Base-by-base conservation (phyloP, 306 rosid genomes). In the Ziziphus jujuba region DNA sequence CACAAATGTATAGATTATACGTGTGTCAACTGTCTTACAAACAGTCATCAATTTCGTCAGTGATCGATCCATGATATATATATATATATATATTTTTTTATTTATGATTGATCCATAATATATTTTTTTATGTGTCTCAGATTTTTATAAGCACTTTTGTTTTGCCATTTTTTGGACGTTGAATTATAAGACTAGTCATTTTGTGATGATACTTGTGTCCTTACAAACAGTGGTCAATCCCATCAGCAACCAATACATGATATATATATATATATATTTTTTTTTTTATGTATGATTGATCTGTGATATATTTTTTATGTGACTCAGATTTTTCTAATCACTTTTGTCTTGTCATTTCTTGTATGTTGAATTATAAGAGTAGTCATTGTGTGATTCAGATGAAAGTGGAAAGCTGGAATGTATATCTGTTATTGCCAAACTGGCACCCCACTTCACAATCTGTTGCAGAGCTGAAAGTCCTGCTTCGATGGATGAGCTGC, bases 401-500 rank as follows among this genome's bases (percentile, higher is more conserved):
- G 89, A 79, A 85, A 93, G 97, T 70, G 97, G 99, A 64, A 93
- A 93, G 72, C 96, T 90, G 48, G 99, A 93, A 71, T 93, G 99
- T 77, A 67, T 78, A 63, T 90, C 91, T 45, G 91, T 90, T 77
- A 66, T 83, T 82, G 97, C 90, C 2, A 90, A 85, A 81, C 81
- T 93, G 74, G 95, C 92, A 63, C 82, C 87, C 40, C 89, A 85
- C 80, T 88, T 90, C 69, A 73, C 87, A 28, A 93, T 93, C 74
- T 86, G 97, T 84, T 86, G 99, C 81, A 87, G 89, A 79, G 97
- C 96, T 59, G 99, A 90, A 77, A 93, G 96, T 70, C 99, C 99
- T 33, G 95, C 91, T 66, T 90, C 99, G 33, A 82, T 90, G 87
- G 87, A 85, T 78, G 87, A 81, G 72, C 82, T 93, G 81, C 92